Evolutionary conservation across 1,139 yeast genomes (phyloP).

Genomic region (Yamadazyma pseudoaaseri): DNA sequence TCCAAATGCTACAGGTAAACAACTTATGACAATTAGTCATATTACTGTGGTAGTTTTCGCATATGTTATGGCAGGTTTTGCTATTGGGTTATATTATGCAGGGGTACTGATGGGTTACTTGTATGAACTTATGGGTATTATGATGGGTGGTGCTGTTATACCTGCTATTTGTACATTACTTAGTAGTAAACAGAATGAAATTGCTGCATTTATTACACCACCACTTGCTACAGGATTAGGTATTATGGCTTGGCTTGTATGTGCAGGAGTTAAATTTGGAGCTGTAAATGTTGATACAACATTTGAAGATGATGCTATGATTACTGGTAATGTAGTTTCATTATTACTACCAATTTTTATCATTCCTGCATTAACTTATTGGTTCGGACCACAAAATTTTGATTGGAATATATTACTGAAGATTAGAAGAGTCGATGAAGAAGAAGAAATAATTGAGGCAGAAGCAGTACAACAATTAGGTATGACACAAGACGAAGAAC

Average conservation of each 20-base stretch:
- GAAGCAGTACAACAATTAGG: conserved; percentile 18
- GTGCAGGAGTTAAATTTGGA: conserved; percentile 55
- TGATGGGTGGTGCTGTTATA: conserved; percentile 81
- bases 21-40: conserved; percentile 68
- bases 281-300: conserved; percentile 60
- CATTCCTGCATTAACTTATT: conserved; percentile 63
- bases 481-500: conserved; percentile 14
- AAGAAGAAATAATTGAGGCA: conserved; percentile 52
- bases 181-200: conserved; percentile 61
- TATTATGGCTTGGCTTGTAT: conserved; percentile 64
- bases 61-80: conserved; percentile 73
- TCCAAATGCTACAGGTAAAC: conserved; percentile 73
- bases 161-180: conserved; percentile 73
- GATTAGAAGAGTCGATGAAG: conserved; percentile 62
- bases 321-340: conserved; percentile 84
- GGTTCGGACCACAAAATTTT: conserved; percentile 67
- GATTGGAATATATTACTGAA: conserved; percentile 64
- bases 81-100: conserved; percentile 79
- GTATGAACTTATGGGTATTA: conserved; percentile 83
- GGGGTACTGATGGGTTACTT: conserved; percentile 84
- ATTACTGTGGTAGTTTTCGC: conserved; percentile 63
- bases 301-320: conserved; percentile 78
- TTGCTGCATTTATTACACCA: conserved; percentile 62
- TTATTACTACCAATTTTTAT: conserved; percentile 69
- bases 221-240: conserved; percentile 62